A percentile compares a stretch with the other conserved stretches of the same genome.
Conservation (phyloP, 2,329 filamentous ascomycete genomes). For the Neocatenulostroma microsporum region DNA sequence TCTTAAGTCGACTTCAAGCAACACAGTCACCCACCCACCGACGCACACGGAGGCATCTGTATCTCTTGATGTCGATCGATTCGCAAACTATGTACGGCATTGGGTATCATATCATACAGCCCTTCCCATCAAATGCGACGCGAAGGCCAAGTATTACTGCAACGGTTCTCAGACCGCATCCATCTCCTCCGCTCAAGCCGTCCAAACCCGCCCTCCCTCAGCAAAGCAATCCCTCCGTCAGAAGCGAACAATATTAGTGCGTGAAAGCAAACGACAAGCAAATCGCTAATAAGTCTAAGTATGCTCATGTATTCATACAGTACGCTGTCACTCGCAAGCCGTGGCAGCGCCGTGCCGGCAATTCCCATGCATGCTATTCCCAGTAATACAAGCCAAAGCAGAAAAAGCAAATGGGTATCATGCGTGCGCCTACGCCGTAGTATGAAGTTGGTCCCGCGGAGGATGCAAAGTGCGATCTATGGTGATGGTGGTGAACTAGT, state of each 20-base stretch:
- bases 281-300: not conserved
- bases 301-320: slow-evolving; percentile 4
- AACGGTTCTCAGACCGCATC: too few relatives aligned
- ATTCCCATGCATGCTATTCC: slow-evolving; percentile 6
- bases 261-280: not conserved
- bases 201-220: too few relatives aligned
- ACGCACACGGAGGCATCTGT: too few relatives aligned
- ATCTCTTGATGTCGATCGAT: too few relatives aligned
- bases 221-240: too few relatives aligned
- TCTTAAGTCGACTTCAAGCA: not conserved
- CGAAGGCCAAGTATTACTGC: too few relatives aligned
- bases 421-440: slow-evolving; percentile 16
- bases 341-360: not conserved
- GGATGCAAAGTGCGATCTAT: too few relatives aligned
- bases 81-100: slow-evolving; percentile 5
- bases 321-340: not conserved
- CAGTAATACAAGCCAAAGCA: slow-evolving; percentile 7
- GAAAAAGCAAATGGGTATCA: slow-evolving; percentile 17
- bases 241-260: too few relatives aligned
- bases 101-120: slow-evolving; percentile 14
- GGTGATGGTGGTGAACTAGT: too few relatives aligned
- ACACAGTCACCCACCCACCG: too few relatives aligned
- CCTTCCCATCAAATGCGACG: slow-evolving; percentile 2
- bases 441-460: slow-evolving; percentile 16
- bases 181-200: too few relatives aligned